Base-by-base conservation (phyloP, 208 protist species). In the Trichomonas vaginalis region DNA sequence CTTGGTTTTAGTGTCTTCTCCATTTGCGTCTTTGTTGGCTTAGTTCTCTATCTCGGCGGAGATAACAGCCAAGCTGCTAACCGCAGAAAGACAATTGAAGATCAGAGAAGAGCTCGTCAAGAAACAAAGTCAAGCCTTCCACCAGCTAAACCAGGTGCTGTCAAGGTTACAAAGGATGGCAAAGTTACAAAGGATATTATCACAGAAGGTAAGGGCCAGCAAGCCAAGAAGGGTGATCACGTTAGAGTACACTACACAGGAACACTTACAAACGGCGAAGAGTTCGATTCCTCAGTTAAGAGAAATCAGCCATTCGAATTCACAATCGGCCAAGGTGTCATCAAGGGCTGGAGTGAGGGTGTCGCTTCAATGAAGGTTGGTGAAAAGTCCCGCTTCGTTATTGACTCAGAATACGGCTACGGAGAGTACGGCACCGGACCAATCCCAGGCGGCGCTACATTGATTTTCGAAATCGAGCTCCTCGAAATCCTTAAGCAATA, bases 251-350 rank as follows among this genome's bases (percentile, higher is more conserved):
- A 98, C 96, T 98, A 98, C 45, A 95, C 88, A 35, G 97, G 97
- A 82, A 97, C 97, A n/a, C 97, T 98, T 82, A 27, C 95, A 9
- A 96, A 98, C 95, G 97, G 97, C 2, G 96, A 49, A n/a, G 96
- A 98, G 96, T 98, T 98, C 62, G 97, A 98, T 95, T 97, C 97
- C 0, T 96, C 83, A 39, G 80, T 95, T 14, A 96, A 97, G 61
- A 62, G 97, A 9, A 90, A 51, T 45, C n/a, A 48, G 9, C 83
- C 96, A 10, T 97, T 98, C 95, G 49, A 96, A 35, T 98, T 98
- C 61, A 95, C 92, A 49, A 82, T 97, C 17, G 97, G 97, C 0
- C 32, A 92, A 15, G 97, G 97, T 32, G 97, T 98, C 3, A 98
- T 98, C 96, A 96, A 97, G 56, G 97, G 97, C 23, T 98, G 97